Conservation (phyloP, 345 rosid genomes). For the Anacardium occidentale region DNA sequence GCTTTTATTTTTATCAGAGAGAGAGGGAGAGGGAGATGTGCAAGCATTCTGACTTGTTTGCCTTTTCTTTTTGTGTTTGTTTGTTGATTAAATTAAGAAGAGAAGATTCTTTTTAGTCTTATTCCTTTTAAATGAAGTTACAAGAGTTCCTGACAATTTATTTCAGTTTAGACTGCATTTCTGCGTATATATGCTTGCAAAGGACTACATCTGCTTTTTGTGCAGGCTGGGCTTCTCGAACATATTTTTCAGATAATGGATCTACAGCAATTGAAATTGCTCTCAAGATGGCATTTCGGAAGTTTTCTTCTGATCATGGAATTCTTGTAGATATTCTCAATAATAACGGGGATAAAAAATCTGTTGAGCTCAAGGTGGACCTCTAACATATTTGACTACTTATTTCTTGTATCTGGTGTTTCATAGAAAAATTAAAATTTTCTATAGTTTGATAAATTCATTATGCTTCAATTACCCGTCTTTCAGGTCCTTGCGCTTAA, state of each 20-base stretch:
- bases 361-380: conserved; percentile 57
- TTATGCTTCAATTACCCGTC: conserved; percentile 3
- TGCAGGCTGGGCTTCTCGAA: conserved; percentile 95
- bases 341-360: conserved; percentile 32
- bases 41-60: neutral
- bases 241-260: conserved; percentile 89
- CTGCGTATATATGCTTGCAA: conserved; percentile 1
- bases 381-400: conserved; percentile 12
- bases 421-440: neutral
- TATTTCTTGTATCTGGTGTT: neutral
- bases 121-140: conserved; percentile 4
- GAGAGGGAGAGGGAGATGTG: too few relatives aligned
- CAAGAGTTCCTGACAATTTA: neutral
- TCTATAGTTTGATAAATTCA: neutral
- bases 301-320: conserved; percentile 61
- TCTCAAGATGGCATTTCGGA: conserved; percentile 95
- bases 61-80: neutral
- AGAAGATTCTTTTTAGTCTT: neutral
- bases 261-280: conserved; percentile 94
- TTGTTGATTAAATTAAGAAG: neutral
- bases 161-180: conserved; percentile 2
- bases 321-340: conserved; percentile 29
- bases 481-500: conserved; percentile 81
- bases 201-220: conserved; percentile 20
- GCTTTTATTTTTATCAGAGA: neutral